Evolutionary conservation across 1,139 yeast species (phyloP).

Genomic region (Geotrichum citri-aurantii): DNA sequence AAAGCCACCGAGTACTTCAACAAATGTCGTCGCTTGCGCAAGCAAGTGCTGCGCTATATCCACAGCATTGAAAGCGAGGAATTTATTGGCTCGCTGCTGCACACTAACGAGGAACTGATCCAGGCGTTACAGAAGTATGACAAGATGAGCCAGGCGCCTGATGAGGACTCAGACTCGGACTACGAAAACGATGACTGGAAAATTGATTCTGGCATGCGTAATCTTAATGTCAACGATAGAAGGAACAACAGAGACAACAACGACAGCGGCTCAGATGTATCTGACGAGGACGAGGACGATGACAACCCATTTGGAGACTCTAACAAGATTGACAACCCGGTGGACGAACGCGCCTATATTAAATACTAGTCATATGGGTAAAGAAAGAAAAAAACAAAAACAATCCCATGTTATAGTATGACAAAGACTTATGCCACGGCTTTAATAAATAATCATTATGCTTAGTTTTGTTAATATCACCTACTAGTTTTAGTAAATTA

Average conservation of each 20-base stretch:
- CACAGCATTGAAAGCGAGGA: constrained; percentile 80
- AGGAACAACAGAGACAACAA: constrained; percentile 35
- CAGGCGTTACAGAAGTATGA: constrained; percentile 66
- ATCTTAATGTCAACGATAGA: constrained; percentile 28
- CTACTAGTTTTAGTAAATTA: no score
- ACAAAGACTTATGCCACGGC: no score
- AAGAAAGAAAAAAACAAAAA: no score
- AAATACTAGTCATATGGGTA: constrained; percentile 12
- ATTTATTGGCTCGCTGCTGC: constrained; percentile 74
- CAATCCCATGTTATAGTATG: no score
- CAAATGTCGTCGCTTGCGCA: constrained; percentile 67
- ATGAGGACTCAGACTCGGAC: constrained; percentile 42
- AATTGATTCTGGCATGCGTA: constrained; percentile 23
- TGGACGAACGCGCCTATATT: constrained; percentile 30
- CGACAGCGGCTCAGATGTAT: constrained; percentile 27
- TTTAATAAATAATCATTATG: no score
- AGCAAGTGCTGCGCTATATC: constrained; percentile 70
- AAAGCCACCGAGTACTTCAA: constrained; percentile 59
- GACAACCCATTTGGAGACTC: constrained; percentile 71
- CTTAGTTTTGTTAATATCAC: background rate
- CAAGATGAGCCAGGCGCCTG: constrained; percentile 46
- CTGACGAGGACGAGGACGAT: constrained; percentile 29
- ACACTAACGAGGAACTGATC: constrained; percentile 86
- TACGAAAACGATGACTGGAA: constrained; percentile 29
- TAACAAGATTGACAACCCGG: constrained; percentile 33